Base-by-base conservation (phyloP, 2,329 filamentous ascomycete genomes). In the Lecanicillium sp. region DNA sequence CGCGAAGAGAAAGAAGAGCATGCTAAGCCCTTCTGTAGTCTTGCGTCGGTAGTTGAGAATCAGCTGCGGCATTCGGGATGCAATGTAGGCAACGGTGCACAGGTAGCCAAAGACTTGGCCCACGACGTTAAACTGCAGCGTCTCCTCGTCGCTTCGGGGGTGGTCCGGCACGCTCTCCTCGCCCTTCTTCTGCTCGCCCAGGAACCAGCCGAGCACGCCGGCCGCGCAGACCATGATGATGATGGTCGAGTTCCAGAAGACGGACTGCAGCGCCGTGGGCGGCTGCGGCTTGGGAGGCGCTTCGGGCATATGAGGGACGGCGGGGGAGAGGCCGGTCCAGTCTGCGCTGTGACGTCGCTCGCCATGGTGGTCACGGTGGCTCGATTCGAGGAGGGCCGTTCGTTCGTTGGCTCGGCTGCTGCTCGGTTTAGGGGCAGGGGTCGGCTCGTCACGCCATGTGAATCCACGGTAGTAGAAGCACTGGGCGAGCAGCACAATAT, bases 391-490 rank as follows among this genome's bases (percentile, higher is more conserved):
- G 3, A 80, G 59, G 5, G 63, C 60, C 0, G 75, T 78, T 32
- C 65, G 66, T 57, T 82, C 78, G 46, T 64, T 63, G 10, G 70
- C 62, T 44, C 64, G 53, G 20, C n/a, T n/a, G 54, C 54, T 18
- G 59, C 49, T 49, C 40, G 66, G 50, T 53, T 71, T 71, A 29
- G 61, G 52, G 29, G 58, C 50, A 9, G 68, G 56, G 7, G 62
- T 54, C 12, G 72, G 61, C 40, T 77, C 65, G 46, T 81, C 77
- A 37, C 61, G 67, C 68, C 72, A 75, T 2, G 77, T 80, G 49
- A 95, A 92, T 4, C 89, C 89, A 37, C 86, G 80, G 61, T 98
- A 98, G 67, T 94, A 97, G 67, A 97, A 94, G 61, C 87, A 94
- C 63, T 98, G 92, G 1, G 70, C 73, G 0, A 97, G 68, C 2